phyloP scores from a whole-genome alignment of 306 rosid species.

The Castanospermum australe region DNA sequence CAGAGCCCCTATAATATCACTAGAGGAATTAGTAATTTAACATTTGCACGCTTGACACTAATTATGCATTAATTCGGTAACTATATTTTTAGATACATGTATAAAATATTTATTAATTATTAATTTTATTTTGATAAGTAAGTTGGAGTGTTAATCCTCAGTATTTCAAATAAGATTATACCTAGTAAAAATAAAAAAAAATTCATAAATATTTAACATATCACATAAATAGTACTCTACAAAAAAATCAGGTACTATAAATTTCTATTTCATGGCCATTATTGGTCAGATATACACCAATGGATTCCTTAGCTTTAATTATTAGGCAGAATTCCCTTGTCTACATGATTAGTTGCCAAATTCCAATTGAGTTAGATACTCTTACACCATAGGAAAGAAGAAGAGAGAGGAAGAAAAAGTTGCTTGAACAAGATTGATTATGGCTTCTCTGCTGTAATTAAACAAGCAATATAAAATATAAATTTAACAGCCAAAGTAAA shows the following conservation, averaged over 20 bases:
- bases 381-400: background rate
- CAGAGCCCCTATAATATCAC: background rate
- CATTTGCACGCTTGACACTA: slow-evolving; percentile 13
- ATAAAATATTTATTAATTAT: too few relatives aligned
- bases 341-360: slow-evolving; percentile 26
- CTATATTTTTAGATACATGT: too few relatives aligned
- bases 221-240: too few relatives aligned
- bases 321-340: slow-evolving; percentile 48
- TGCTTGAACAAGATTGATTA: slow-evolving; percentile 38
- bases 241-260: background rate
- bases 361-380: slow-evolving; percentile 32
- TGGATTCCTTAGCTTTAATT: slow-evolving; percentile 40
- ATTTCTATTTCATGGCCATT: background rate
- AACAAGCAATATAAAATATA: background rate
- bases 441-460: background rate
- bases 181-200: too few relatives aligned
- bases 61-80: too few relatives aligned
- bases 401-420: slow-evolving; percentile 5
- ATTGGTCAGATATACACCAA: slow-evolving; percentile 36
- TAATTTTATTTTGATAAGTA: too few relatives aligned
- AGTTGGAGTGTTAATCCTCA: too few relatives aligned
- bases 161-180: too few relatives aligned
- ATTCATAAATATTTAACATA: too few relatives aligned
- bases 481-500: background rate
- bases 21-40: slow-evolving; percentile 20